Conservation (phyloP, 306 rosid species). For the Malus sylvestris region DNA sequence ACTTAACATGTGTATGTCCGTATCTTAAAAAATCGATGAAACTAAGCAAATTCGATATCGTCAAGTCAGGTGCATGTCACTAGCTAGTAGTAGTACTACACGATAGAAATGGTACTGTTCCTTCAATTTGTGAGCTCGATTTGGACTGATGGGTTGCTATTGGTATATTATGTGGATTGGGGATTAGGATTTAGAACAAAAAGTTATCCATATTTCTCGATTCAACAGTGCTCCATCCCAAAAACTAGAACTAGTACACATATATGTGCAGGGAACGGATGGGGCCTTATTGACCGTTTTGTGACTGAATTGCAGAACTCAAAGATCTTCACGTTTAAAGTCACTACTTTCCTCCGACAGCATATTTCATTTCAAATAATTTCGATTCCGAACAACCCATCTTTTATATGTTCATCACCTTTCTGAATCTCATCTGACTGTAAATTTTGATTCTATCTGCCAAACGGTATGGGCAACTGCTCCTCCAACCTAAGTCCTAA, state of each 20-base stretch:
- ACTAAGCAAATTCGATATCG: not conserved
- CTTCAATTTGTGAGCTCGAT: not conserved
- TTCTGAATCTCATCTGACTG: not conserved
- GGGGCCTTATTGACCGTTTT: slow-evolving; percentile 31
- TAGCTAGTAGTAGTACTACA: not conserved
- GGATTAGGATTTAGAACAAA: not conserved
- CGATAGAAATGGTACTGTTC: not conserved
- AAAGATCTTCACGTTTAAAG: slow-evolving; percentile 18
- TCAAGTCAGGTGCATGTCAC: not conserved
- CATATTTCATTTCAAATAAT: slow-evolving; percentile 14
- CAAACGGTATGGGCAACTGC: slow-evolving; percentile 19
- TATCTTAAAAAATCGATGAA: no score
- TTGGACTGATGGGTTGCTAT: not conserved
- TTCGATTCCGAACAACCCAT: slow-evolving; percentile 6
- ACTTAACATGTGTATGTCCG: no score
- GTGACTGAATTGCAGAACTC: slow-evolving; percentile 27
- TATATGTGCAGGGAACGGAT: not conserved
- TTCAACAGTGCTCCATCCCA: slow-evolving; percentile 7
- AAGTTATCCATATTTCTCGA: slow-evolving; percentile 5
- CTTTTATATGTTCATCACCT: not conserved
- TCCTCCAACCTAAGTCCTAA: slow-evolving; percentile 10
- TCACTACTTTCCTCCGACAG: slow-evolving; percentile 46
- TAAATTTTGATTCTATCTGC: not conserved
- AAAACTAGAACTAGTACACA: not conserved
- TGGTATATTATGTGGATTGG: no score